Conservation (phyloP, 2,329 filamentous ascomycete species). For the Colletotrichum abscissum region DNA sequence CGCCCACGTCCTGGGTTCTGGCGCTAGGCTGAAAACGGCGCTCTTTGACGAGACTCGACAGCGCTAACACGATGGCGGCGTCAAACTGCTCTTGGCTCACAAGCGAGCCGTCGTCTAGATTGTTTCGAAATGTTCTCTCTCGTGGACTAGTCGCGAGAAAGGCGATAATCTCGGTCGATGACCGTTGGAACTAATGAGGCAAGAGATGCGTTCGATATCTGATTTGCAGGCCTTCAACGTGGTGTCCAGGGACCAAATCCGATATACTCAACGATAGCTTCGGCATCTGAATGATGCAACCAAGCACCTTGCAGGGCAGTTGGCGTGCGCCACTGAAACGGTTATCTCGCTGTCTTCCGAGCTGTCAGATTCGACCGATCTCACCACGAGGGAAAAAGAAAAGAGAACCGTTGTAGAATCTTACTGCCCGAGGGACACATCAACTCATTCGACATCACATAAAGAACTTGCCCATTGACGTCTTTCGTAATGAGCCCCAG, state of each 20-base stretch:
- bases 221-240: constrained; percentile 4
- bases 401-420: background rate
- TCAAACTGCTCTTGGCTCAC: constrained; percentile 7
- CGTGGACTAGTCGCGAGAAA: background rate
- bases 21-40: constrained; percentile 15
- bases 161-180: background rate
- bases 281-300: background rate
- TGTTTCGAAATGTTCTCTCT: constrained; percentile 8
- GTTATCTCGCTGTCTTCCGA: background rate
- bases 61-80: constrained; percentile 2
- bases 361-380: constrained; percentile 1
- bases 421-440: background rate
- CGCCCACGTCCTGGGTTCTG: background rate
- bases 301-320: background rate
- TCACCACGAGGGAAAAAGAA: background rate
- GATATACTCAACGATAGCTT: background rate
- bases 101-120: background rate
- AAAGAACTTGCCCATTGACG: background rate
- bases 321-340: constrained; percentile 23
- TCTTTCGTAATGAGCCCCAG: background rate
- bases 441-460: background rate
- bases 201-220: background rate
- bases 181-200: constrained; percentile 4
- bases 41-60: constrained; percentile 3
- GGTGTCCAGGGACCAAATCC: background rate